Evolutionary conservation across 2,329 filamentous ascomycete species (phyloP).

Genomic region (Cladosporium sp.): DNA sequence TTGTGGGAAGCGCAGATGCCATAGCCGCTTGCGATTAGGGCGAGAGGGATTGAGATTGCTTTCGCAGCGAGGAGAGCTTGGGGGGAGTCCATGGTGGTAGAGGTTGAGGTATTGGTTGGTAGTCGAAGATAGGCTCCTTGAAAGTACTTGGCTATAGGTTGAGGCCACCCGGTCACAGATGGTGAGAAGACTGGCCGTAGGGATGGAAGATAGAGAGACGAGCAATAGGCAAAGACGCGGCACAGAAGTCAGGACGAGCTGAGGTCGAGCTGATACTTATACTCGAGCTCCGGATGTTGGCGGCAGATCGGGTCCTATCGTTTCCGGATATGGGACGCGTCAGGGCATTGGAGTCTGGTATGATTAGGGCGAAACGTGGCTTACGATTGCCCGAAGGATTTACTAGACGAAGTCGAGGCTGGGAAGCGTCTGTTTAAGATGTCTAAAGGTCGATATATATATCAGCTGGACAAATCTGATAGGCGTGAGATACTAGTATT

Average conservation of each 20-base stretch:
- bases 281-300: background rate
- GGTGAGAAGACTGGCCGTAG: background rate
- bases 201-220: background rate
- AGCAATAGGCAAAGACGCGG: background rate
- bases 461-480: background rate
- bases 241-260: background rate
- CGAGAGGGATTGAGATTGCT: constrained; percentile 21
- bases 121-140: background rate
- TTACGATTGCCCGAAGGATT: background rate
- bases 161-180: background rate
- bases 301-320: background rate
- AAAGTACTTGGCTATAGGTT: background rate
- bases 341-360: background rate
- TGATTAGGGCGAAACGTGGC: background rate
- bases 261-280: constrained; percentile 8
- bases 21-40: constrained; percentile 25
- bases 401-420: background rate
- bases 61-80: constrained; percentile 19
- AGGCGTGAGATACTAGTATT: background rate
- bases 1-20: constrained; percentile 22
- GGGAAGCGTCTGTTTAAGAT: background rate
- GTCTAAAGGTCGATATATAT: background rate
- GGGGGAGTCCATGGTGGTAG: constrained; percentile 23
- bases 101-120: too few species aligned
- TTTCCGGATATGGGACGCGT: background rate